A percentile compares a stretch with the other conserved stretches of the same genome.
Conservation (phyloP, 768 basidiomycete species). For the Cyclocybe cylindracea region DNA sequence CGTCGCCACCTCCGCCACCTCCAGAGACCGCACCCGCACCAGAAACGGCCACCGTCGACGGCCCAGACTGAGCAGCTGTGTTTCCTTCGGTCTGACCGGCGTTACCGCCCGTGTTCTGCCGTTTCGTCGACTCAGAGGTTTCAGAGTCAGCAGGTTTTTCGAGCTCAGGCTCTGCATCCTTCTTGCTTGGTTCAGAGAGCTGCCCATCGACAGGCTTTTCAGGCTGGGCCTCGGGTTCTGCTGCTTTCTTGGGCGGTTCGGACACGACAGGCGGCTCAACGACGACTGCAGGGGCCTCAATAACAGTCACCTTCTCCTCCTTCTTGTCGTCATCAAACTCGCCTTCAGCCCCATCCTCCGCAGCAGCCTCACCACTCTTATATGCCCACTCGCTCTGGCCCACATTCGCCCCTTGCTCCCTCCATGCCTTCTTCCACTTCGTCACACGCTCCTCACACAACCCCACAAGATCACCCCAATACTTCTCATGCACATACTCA, state of each 20-base stretch:
- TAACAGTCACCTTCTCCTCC: neutral
- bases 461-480: slow-evolving; percentile 68
- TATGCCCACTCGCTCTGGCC: slow-evolving; percentile 83
- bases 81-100: neutral
- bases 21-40: slow-evolving; percentile 7
- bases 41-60: neutral
- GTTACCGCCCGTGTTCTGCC: neutral
- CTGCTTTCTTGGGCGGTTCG: too few species aligned
- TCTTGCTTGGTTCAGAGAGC: neutral
- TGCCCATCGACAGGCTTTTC: neutral
- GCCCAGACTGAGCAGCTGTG: neutral
- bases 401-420: slow-evolving; percentile 61
- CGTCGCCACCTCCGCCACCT: slow-evolving; percentile 5
- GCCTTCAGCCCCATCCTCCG: neutral
- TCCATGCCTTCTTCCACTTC: slow-evolving; percentile 63
- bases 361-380: slow-evolving; percentile 36
- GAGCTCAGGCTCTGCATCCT: neutral
- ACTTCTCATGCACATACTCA: slow-evolving; percentile 71
- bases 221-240: neutral
- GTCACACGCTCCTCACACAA: slow-evolving; percentile 53
- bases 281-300: neutral
- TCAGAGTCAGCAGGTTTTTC: neutral
- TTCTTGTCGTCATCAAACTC: slow-evolving; percentile 7
- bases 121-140: neutral
- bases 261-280: neutral